Evolutionary conservation across 495 filamentous ascomycete genomes (phyloP).

Genomic region (Penicillium longicatenatum): DNA sequence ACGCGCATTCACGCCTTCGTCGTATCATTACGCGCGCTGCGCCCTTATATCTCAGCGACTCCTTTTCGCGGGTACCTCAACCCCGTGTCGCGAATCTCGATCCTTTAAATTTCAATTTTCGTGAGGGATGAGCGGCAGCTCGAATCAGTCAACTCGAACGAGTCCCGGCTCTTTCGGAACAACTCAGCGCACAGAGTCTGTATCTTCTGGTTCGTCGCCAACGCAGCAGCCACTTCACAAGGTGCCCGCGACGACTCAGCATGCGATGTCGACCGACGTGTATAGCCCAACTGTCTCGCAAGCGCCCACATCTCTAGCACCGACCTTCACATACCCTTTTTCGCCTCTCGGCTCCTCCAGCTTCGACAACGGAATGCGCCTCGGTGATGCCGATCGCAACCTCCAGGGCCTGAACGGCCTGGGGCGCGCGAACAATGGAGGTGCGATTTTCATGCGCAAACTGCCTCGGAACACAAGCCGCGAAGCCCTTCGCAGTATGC

Average conservation of each 20-base stretch:
- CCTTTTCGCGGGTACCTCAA: constrained; percentile 18
- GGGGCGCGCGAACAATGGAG: constrained; percentile 36
- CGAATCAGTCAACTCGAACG: constrained; percentile 50
- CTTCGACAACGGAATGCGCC: constrained; percentile 51
- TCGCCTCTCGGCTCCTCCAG: constrained; percentile 46
- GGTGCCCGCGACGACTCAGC: constrained; percentile 49
- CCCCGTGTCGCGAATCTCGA: constrained; percentile 31
- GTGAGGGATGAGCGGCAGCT: constrained; percentile 53
- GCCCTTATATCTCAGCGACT: constrained; percentile 22
- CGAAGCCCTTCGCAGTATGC: constrained; percentile 76
- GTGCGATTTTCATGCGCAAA: constrained; percentile 70
- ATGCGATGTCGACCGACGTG: constrained; percentile 56
- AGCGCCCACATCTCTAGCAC: constrained; percentile 39
- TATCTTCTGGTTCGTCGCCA: constrained; percentile 51
- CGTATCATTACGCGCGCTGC: constrained; percentile 24
- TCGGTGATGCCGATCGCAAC: constrained; percentile 48
- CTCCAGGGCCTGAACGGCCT: constrained; percentile 52
- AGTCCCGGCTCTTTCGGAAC: constrained; percentile 51
- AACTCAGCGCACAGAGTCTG: constrained; percentile 48
- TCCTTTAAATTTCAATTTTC: constrained; percentile 13
- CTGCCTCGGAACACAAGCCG: constrained; percentile 72
- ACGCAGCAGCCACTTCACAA: constrained; percentile 43
- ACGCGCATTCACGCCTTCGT: constrained; percentile 14
- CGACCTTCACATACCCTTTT: constrained; percentile 46
- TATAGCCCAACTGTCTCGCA: constrained; percentile 47